Evolutionary conservation across 495 filamentous ascomycete species (phyloP), one percentile per base, ranked within the genome.

Genomic region (Melanomma pulvis-pyrius): DNA sequence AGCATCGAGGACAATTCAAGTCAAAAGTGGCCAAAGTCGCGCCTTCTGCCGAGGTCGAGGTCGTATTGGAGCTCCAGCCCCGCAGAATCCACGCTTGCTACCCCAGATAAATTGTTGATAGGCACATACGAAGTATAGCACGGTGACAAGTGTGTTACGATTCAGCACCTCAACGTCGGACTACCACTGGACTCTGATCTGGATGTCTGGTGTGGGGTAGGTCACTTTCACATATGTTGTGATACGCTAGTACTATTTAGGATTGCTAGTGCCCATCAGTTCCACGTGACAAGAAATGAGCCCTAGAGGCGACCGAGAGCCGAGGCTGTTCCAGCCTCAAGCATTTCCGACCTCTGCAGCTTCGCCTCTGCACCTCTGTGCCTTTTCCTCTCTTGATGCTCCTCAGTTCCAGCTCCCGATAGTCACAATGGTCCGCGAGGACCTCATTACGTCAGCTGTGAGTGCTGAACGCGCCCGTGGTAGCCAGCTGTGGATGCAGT

Each of bases 391-490:
- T 17, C 39, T 44, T 44, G 6, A 55, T 47, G 51, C 22, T 46
- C 51, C 34, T 56, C 36, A 56, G 6, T 5, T 46, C 36, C 25
- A 46, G 39, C 52, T 1, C 17, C 11, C 34, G 19, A 29, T 52
- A 68, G 50, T 30, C 65, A 73, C 63, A 15, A 78, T 78, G 76
- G 75, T 76, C 71, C 77, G 77, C 68, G 77, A 79, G 71, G 77
- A 79, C 51, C 70, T 79, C 15, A 70, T 79, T 41, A 63, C 72
- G 29, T 77, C 76, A 11, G 77, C 77, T 25, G 74, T 79, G 58
- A 73, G 75, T 63, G 50, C 47, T 28, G 17, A 12, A n/a, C n/a
- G 39, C 58, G 41, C 53, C 39, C 46, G 17, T 29, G 24, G 4
- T 41, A n/a, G n/a, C n/a, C 50, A 26, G 21, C 49, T 65, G 19